A percentile compares a stretch with the other conserved stretches of the same genome.
Conservation (phyloP, 768 basidiomycete genomes). For the Scleroderma citrinum region DNA sequence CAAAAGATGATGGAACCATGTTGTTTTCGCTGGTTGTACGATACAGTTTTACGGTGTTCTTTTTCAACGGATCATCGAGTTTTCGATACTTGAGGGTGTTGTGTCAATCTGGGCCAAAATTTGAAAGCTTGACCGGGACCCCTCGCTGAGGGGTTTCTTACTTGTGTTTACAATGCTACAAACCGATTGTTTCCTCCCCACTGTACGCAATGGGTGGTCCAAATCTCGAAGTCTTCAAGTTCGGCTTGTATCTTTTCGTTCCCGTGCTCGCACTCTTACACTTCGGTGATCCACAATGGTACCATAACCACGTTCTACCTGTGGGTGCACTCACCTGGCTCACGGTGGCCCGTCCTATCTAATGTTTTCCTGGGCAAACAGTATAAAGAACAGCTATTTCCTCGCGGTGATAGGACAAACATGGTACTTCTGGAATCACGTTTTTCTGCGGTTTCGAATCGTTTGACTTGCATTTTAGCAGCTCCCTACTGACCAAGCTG, state of each 20-base stretch:
- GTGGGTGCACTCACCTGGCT: constrained; percentile 33
- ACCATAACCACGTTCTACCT: constrained; percentile 68
- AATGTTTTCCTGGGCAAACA: constrained; percentile 22
- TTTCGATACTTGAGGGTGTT: too few species aligned
- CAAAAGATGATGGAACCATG: background rate
- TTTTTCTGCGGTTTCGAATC: background rate
- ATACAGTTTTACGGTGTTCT: too few species aligned
- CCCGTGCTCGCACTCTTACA: constrained; percentile 76
- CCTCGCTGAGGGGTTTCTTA: background rate
- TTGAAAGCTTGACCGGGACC: too few species aligned
- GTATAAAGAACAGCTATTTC: constrained; percentile 73
- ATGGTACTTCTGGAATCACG: constrained; percentile 32
- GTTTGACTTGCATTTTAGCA: constrained; percentile 32
- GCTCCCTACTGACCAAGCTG: constrained; percentile 60
- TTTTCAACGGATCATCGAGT: too few species aligned
- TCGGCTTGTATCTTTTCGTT: constrained; percentile 79
- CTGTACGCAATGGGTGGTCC: constrained; percentile 63
- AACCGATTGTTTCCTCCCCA: background rate
- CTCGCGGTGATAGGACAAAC: constrained; percentile 49
- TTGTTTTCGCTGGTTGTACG: too few species aligned
- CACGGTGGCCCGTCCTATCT: background rate
- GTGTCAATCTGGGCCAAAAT: too few species aligned
- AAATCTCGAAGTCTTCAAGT: constrained; percentile 88
- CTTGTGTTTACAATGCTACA: background rate
- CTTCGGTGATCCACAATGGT: constrained; percentile 89